Percentiles rank a stretch among this genome's conserved stretches.
phyloP scores from a whole-genome alignment of 2,329 filamentous ascomycete species.

The Coniochaeta sp. region DNA sequence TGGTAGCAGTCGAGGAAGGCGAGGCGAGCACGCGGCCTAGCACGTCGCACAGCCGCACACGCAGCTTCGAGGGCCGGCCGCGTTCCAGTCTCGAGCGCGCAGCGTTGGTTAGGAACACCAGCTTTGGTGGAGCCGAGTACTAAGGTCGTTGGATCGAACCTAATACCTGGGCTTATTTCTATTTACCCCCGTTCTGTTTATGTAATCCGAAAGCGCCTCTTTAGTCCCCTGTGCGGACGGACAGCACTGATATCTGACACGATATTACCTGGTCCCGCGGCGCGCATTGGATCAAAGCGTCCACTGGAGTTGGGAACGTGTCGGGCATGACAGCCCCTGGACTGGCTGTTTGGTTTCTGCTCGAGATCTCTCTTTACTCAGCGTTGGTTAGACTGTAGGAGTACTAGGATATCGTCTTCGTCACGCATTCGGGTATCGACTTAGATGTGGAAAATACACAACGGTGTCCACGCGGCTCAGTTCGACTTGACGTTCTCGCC shows the following conservation, averaged over 20 bases:
- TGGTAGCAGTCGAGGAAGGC: constrained; percentile 27
- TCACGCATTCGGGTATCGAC: background rate
- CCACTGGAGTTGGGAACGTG: background rate
- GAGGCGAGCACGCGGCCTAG: constrained; percentile 20
- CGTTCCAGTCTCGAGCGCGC: constrained; percentile 38
- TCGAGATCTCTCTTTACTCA: background rate
- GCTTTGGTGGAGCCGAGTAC: constrained; percentile 42
- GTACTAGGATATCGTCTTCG: background rate
- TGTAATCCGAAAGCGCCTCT: background rate
- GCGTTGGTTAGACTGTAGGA: background rate
- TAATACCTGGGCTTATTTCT: background rate
- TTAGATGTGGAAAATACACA: background rate
- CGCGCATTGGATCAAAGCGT: background rate
- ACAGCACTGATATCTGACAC: background rate
- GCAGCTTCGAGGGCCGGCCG: constrained; percentile 32
- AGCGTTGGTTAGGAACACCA: constrained; percentile 38
- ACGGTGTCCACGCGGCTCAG: background rate
- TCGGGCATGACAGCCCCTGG: background rate
- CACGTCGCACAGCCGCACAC: constrained; percentile 25
- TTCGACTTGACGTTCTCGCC: background rate
- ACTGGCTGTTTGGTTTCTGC: background rate
- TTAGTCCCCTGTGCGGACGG: background rate
- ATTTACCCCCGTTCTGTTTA: background rate
- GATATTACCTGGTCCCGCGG: background rate
- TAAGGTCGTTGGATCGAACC: constrained; percentile 13